Conservation (phyloP, 345 rosid genomes). For the Corchorus olitorius region DNA sequence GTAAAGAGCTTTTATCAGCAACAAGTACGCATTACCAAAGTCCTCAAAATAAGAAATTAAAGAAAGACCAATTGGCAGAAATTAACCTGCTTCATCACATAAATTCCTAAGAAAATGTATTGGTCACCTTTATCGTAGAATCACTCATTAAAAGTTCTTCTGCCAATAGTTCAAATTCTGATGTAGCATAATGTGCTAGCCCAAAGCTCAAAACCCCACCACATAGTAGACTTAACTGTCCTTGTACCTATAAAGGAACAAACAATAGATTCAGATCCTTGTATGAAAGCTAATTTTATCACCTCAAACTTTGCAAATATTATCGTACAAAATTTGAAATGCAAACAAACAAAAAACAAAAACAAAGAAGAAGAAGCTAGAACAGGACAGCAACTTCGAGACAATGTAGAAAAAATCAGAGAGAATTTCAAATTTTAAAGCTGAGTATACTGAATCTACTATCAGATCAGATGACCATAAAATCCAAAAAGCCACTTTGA, state of each 20-base stretch:
- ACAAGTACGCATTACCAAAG: too few species aligned
- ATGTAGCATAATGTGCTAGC: conserved; percentile 81
- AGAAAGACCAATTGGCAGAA: background rate
- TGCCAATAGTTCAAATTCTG: conserved; percentile 94
- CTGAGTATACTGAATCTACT: background rate
- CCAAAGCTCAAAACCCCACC: conserved; percentile 90
- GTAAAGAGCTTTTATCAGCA: too few species aligned
- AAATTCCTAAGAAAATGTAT: background rate
- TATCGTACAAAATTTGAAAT: conserved; percentile 4
- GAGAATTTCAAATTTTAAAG: background rate
- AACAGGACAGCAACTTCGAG: background rate
- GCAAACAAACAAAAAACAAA: conserved; percentile 8
- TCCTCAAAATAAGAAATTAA: background rate
- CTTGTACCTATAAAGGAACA: conserved; percentile 72
- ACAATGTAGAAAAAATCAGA: background rate
- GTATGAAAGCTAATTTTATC: background rate
- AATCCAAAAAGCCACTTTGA: background rate
- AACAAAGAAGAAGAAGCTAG: background rate
- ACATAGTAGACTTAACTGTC: conserved; percentile 82
- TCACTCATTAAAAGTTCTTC: conserved; percentile 98
- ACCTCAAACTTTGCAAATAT: background rate
- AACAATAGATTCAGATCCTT: conserved; percentile 24
- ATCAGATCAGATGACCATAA: background rate
- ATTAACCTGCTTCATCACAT: conserved; percentile 7
- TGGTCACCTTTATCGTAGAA: conserved; percentile 71